Evolutionary conservation across 148 eudicot species (phyloP).

Genomic region (Pouteria glomerata): DNA sequence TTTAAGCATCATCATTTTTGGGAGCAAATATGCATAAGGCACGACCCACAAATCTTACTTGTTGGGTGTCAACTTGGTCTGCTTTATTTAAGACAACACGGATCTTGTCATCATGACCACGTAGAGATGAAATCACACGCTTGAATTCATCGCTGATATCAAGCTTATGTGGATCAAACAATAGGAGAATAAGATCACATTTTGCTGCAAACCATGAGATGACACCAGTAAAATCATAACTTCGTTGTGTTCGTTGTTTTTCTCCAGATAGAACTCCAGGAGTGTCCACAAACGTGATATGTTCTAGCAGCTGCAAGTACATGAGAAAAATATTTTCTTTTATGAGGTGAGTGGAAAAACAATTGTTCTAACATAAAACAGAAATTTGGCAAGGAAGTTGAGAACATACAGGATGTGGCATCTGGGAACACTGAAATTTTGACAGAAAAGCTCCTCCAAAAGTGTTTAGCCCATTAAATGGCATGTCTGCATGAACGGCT

Average conservation of each 20-base stretch:
- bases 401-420: conserved; percentile 69
- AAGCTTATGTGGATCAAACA: conserved; percentile 91
- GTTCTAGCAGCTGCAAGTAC: conserved; percentile 58
- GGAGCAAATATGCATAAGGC: not conserved
- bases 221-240: conserved; percentile 90
- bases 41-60: conserved; percentile 34
- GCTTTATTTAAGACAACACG: conserved; percentile 95
- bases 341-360: not conserved
- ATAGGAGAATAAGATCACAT: conserved; percentile 77
- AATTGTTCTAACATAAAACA: not conserved
- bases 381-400: not conserved
- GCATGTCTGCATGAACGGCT: conserved; percentile 83
- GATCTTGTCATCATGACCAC: conserved; percentile 89
- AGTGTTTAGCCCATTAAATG: conserved; percentile 63
- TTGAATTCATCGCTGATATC: conserved; percentile 93
- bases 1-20: not conserved
- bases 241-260: conserved; percentile 85
- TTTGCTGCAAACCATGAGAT: conserved; percentile 97
- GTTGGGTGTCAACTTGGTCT: conserved; percentile 95
- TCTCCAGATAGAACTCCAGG: conserved; percentile 97
- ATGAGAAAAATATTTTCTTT: not conserved
- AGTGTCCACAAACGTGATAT: conserved; percentile 87
- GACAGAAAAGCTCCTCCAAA: conserved; percentile 89
- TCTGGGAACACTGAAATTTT: conserved; percentile 85
- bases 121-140: conserved; percentile 77